A percentile compares a stretch with the other conserved stretches of the same genome.
phyloP scores from a whole-genome alignment of 495 filamentous ascomycete genomes.

The Cairneyella variabilis region DNA sequence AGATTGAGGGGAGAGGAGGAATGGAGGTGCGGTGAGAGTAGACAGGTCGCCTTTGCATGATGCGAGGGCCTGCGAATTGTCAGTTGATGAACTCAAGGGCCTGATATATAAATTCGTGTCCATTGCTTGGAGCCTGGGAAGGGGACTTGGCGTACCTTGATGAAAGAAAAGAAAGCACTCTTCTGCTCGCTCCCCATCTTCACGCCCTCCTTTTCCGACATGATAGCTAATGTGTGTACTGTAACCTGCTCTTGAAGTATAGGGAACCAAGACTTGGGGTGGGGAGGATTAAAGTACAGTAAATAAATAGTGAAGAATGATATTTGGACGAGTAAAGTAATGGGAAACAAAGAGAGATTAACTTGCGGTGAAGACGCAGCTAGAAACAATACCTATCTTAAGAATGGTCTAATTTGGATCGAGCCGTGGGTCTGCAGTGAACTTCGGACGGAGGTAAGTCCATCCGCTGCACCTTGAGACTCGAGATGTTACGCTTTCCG shows the following conservation, averaged over 20 bases:
- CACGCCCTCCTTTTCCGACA: slow-evolving; percentile 11
- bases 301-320: neutral
- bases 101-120: too few relatives aligned
- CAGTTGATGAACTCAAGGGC: slow-evolving; percentile 13
- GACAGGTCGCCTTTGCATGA: slow-evolving; percentile 96
- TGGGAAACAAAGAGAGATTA: neutral
- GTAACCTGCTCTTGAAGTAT: too few relatives aligned
- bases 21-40: slow-evolving; percentile 89
- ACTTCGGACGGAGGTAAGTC: too few relatives aligned
- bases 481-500: too few relatives aligned
- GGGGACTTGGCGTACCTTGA: slow-evolving; percentile 39
- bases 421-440: neutral
- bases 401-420: slow-evolving; percentile 2
- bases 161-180: slow-evolving; percentile 41
- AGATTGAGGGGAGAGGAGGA: slow-evolving; percentile 89
- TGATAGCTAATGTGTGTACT: too few relatives aligned
- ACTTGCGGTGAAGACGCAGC: neutral
- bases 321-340: too few relatives aligned
- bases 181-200: slow-evolving; percentile 16
- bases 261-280: too few relatives aligned
- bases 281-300: too few relatives aligned
- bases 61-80: slow-evolving; percentile 70
- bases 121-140: slow-evolving; percentile 5
- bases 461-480: too few relatives aligned
- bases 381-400: slow-evolving; percentile 3